Evolutionary conservation across 495 filamentous ascomycete species (phyloP).

Genomic region (Xylaria nigripes): DNA sequence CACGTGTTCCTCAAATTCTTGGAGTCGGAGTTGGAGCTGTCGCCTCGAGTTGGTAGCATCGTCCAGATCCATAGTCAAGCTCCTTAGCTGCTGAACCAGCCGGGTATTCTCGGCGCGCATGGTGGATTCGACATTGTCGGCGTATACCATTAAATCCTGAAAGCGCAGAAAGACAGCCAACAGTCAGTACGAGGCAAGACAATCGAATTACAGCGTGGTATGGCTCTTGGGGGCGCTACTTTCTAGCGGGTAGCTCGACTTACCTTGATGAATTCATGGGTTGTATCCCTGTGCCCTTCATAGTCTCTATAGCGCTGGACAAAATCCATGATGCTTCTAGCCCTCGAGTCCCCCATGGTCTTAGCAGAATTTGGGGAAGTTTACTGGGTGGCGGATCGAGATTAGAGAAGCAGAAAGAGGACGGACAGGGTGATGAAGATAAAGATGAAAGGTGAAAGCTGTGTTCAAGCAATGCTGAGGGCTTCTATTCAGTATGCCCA

Average conservation of each 20-base stretch:
- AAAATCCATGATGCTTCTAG: conserved; percentile 29
- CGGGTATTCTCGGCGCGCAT: conserved; percentile 31
- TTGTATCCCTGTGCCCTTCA: conserved; percentile 26
- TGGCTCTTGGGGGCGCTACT: background rate
- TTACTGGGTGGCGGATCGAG: background rate
- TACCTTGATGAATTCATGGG: conserved; percentile 33
- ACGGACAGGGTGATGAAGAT: background rate
- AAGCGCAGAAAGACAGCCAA: conserved; percentile 6
- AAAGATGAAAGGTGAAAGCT: background rate
- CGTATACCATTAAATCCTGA: conserved; percentile 39
- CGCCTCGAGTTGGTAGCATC: conserved; percentile 32
- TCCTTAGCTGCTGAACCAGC: conserved; percentile 25
- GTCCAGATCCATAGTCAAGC: conserved; percentile 37
- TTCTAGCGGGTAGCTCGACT: background rate
- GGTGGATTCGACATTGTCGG: conserved; percentile 25
- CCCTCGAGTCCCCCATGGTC: conserved; percentile 1
- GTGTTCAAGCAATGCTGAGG: conserved; percentile 2
- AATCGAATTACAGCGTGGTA: background rate
- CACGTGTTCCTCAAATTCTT: conserved; percentile 22
- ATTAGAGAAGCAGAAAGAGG: background rate
- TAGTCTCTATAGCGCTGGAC: conserved; percentile 34
- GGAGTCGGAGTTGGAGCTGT: conserved; percentile 37
- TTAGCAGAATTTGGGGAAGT: background rate
- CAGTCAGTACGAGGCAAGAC: conserved; percentile 1
- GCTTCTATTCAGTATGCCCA: background rate